phyloP scores from a whole-genome alignment of 208 protist species.

The Trypanosoma boissoni region DNA sequence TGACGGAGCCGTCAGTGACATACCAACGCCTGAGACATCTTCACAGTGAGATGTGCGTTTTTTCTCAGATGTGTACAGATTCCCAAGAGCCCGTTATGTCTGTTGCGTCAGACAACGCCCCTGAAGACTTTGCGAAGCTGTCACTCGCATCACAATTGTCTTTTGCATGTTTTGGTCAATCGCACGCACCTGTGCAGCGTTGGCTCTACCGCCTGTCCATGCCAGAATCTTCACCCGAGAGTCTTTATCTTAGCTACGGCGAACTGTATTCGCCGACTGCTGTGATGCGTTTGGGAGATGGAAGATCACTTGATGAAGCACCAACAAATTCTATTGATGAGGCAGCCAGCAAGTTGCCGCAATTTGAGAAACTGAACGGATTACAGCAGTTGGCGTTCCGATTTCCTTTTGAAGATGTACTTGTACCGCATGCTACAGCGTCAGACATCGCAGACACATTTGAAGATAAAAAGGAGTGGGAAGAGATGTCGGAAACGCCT shows the following conservation, averaged over 20 bases:
- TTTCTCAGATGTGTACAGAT: too few species aligned
- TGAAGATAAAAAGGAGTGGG: not conserved
- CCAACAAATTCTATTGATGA: too few species aligned
- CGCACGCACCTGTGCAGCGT: slow-evolving; percentile 18
- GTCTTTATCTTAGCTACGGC: slow-evolving; percentile 18
- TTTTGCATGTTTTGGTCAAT: slow-evolving; percentile 24
- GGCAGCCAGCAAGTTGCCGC: too few species aligned
- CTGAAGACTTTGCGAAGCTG: slow-evolving; percentile 22
- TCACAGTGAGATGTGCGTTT: slow-evolving; percentile 25
- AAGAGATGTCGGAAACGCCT: not conserved
- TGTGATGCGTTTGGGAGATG: not conserved
- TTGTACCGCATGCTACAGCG: not conserved
- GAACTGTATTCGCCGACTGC: not conserved
- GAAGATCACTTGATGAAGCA: too few species aligned
- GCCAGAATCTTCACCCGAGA: slow-evolving; percentile 4
- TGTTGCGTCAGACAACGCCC: too few species aligned
- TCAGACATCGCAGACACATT: too few species aligned
- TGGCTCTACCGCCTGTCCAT: slow-evolving; percentile 1
- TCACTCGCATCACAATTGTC: slow-evolving; percentile 14
- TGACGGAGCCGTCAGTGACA: slow-evolving; percentile 60
- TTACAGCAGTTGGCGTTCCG: slow-evolving; percentile 21
- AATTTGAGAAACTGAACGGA: slow-evolving; percentile 19
- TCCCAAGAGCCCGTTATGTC: too few species aligned
- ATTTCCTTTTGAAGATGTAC: slow-evolving; percentile 13
- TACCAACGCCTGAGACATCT: slow-evolving; percentile 49